Conservation (phyloP, 257 asterid species). For the Scutellaria galericulata region DNA sequence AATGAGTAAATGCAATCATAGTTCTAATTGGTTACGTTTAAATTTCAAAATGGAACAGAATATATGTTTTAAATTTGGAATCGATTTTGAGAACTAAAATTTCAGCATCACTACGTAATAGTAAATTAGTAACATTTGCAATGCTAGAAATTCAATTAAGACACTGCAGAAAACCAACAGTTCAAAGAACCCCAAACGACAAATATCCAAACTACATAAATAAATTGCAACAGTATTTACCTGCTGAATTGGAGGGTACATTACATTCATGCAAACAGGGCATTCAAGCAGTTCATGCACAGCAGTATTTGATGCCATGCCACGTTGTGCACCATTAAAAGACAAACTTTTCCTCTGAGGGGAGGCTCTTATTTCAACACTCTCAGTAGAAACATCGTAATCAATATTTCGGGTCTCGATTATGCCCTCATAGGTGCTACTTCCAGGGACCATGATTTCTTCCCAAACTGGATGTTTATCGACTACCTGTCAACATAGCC, state of each 20-base stretch:
- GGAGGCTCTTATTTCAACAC: slow-evolving; percentile 48
- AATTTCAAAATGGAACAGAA: not conserved
- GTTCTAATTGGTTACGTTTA: not conserved
- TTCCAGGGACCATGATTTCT: slow-evolving; percentile 64
- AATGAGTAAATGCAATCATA: not conserved
- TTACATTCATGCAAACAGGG: slow-evolving; percentile 69
- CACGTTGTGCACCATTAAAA: slow-evolving; percentile 48
- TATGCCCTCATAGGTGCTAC: slow-evolving; percentile 48
- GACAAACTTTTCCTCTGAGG: slow-evolving; percentile 53
- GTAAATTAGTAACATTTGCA: not conserved
- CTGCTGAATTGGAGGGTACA: slow-evolving; percentile 90
- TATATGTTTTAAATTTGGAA: slow-evolving; percentile 6
- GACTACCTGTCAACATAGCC: slow-evolving; percentile 33
- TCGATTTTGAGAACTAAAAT: not conserved
- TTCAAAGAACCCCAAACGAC: slow-evolving; percentile 13
- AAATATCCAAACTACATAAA: not conserved
- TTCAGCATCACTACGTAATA: not conserved
- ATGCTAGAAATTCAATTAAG: slow-evolving; percentile 1
- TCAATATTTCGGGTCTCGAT: slow-evolving; percentile 50
- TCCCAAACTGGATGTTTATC: slow-evolving; percentile 13
- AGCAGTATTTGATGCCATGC: slow-evolving; percentile 55
- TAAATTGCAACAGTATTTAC: slow-evolving; percentile 44
- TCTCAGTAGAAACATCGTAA: slow-evolving; percentile 54
- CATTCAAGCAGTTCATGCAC: slow-evolving; percentile 81
- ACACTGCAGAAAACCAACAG: not conserved